Conservation (phyloP, 2,329 filamentous ascomycete genomes). For the Akanthomyces muscarius region DNA sequence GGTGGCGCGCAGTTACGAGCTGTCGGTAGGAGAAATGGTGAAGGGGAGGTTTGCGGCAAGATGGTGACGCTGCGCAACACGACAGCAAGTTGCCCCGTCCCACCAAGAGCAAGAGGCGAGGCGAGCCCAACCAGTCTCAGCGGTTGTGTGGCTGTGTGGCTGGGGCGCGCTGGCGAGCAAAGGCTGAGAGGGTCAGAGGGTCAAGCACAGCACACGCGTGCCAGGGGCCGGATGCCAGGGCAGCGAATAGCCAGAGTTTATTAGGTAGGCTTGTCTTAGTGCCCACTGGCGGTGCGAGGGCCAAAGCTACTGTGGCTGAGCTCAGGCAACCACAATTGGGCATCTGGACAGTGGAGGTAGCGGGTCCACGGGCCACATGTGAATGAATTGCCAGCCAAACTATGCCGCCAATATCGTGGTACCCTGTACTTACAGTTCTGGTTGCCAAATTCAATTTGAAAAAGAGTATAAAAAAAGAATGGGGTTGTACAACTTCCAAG, state of each 20-base stretch:
- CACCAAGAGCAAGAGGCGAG: constrained; percentile 5
- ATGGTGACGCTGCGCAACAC: constrained; percentile 15
- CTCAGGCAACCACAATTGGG: constrained; percentile 11
- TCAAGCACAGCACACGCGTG: neutral
- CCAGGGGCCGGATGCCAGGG: too few relatives aligned
- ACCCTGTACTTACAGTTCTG: neutral
- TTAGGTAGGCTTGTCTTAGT: neutral
- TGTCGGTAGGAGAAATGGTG: neutral
- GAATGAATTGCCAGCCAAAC: neutral
- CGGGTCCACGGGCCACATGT: neutral
- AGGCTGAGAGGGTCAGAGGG: neutral
- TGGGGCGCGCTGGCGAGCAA: neutral
- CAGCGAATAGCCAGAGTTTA: too few relatives aligned
- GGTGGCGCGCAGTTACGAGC: neutral
- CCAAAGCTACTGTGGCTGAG: constrained; percentile 8
- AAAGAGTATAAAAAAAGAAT: too few relatives aligned
- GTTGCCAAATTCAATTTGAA: too few relatives aligned
- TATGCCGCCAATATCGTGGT: neutral
- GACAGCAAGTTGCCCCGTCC: constrained; percentile 14
- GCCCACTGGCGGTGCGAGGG: neutral
- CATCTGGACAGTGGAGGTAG: neutral
- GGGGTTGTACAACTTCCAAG: too few relatives aligned
- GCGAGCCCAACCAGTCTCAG: constrained; percentile 11
- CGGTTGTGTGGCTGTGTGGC: constrained; percentile 3
- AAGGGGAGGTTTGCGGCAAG: constrained; percentile 12